Evolutionary conservation across 2,329 filamentous ascomycete species (phyloP).

Genomic region (Eutypa lata): DNA sequence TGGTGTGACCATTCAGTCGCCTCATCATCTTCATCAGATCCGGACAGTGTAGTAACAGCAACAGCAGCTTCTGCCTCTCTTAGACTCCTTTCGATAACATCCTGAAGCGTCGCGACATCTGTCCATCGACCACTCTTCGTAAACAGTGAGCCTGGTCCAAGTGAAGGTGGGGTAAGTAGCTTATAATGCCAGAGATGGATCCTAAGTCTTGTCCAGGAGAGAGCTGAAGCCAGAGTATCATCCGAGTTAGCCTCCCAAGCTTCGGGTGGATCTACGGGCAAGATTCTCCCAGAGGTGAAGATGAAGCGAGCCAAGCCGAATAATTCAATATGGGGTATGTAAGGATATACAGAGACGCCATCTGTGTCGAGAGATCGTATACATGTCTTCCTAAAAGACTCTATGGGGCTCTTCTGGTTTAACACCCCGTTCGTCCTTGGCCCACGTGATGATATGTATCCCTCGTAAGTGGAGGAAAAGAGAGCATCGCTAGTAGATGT

Average conservation of each 20-base stretch:
- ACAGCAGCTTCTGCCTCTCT: constrained; percentile 34
- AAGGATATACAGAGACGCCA: constrained; percentile 79
- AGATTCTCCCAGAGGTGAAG: constrained; percentile 36
- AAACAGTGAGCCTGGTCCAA: constrained; percentile 53
- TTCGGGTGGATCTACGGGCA: constrained; percentile 13
- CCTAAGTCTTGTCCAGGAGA: constrained; percentile 64
- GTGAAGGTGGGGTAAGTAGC: constrained; percentile 54
- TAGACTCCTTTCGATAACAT: constrained; percentile 42
- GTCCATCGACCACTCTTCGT: constrained; percentile 57
- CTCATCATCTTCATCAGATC: constrained; percentile 18
- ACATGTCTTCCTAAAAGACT: constrained; percentile 38
- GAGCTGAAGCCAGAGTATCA: constrained; percentile 31
- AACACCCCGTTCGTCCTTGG: neutral
- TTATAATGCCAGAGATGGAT: constrained; percentile 69
- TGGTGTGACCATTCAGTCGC: constrained; percentile 38
- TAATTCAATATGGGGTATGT: constrained; percentile 81
- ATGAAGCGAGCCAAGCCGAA: constrained; percentile 67
- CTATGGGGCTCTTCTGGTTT: constrained; percentile 8
- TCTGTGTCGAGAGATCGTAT: constrained; percentile 73
- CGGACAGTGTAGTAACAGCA: constrained; percentile 6
- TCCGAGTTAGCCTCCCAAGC: constrained; percentile 29
- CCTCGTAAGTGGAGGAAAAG: constrained; percentile 32
- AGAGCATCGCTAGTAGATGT: constrained; percentile 13
- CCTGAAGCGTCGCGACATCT: constrained; percentile 55
- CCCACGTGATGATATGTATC: neutral